phyloP scores from a whole-genome alignment of 179 eudicot species.

The Silene vulgaris region DNA sequence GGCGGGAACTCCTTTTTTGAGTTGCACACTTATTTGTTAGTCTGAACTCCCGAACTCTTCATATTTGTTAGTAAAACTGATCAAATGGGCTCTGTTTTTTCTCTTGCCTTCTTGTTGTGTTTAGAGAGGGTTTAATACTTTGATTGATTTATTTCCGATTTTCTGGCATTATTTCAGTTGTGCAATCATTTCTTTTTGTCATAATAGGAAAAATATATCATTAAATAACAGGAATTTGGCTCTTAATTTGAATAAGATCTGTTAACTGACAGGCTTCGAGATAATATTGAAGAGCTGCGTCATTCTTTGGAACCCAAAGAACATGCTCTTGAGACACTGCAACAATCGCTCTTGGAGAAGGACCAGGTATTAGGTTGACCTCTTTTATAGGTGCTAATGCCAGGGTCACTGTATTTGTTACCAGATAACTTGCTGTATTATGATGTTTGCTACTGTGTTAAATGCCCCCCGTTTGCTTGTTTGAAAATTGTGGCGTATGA shows the following conservation, averaged over 20 bases:
- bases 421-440: conserved; percentile 8
- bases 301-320: conserved; percentile 82
- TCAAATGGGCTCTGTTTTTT: background rate
- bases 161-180: conserved; percentile 3
- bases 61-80: conserved; percentile 6
- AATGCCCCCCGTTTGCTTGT: background rate
- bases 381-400: conserved; percentile 3
- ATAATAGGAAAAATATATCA: too few relatives aligned
- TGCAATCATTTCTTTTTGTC: background rate
- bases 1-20: background rate
- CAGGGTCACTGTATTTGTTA: background rate
- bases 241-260: conserved; percentile 14
- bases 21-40: conserved; percentile 16
- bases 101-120: conserved; percentile 2
- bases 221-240: background rate
- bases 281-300: conserved; percentile 83
- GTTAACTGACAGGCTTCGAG: conserved; percentile 67
- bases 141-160: background rate
- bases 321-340: conserved; percentile 73
- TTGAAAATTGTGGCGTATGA: background rate
- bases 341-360: conserved; percentile 74
- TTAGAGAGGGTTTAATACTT: background rate
- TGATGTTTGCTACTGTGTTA: conserved; percentile 1
- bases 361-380: conserved; percentile 59
- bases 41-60: background rate